A percentile compares a stretch with the other conserved stretches of the same genome.
Conservation (phyloP, 345 rosid species). For the Xanthoceras sorbifolium region DNA sequence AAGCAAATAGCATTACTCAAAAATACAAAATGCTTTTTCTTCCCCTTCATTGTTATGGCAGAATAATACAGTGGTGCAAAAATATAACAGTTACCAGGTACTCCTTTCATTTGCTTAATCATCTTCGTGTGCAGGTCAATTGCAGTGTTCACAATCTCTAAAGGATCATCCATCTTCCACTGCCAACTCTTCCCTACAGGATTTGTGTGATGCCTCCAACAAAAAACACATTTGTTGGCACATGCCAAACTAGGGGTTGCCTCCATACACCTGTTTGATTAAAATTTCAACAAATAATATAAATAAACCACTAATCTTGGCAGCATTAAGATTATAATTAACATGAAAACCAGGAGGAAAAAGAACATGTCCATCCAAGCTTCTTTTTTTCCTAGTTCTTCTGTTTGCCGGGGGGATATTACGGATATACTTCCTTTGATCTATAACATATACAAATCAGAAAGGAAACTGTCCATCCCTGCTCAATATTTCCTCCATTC, state of each 20-base stretch:
- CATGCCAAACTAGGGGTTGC: conserved; percentile 98
- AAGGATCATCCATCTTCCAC: conserved; percentile 99
- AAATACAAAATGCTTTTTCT: background rate
- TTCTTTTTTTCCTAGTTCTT: background rate
- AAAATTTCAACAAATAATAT: background rate
- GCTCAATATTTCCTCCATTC: background rate
- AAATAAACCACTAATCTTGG: conserved; percentile 7
- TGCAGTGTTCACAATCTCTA: conserved; percentile 80
- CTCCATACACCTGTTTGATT: conserved; percentile 83
- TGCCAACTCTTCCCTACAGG: conserved; percentile 99
- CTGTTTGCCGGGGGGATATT: background rate
- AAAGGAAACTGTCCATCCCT: background rate
- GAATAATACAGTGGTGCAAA: background rate
- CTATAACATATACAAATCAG: background rate
- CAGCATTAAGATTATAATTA: conserved; percentile 6
- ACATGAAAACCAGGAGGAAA: conserved; percentile 1
- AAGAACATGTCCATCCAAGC: background rate
- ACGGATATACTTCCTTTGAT: background rate
- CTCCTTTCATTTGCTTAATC: conserved; percentile 99
- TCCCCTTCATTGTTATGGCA: background rate
- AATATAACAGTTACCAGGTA: conserved; percentile 68
- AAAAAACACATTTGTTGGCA: conserved; percentile 98
- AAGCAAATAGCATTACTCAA: background rate
- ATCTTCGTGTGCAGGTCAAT: conserved; percentile 83
- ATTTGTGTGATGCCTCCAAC: conserved; percentile 99